Evolutionary conservation across 768 basidiomycete genomes (phyloP), one percentile per base, ranked within the genome.

Genomic region (Austroboletus eburneus): DNA sequence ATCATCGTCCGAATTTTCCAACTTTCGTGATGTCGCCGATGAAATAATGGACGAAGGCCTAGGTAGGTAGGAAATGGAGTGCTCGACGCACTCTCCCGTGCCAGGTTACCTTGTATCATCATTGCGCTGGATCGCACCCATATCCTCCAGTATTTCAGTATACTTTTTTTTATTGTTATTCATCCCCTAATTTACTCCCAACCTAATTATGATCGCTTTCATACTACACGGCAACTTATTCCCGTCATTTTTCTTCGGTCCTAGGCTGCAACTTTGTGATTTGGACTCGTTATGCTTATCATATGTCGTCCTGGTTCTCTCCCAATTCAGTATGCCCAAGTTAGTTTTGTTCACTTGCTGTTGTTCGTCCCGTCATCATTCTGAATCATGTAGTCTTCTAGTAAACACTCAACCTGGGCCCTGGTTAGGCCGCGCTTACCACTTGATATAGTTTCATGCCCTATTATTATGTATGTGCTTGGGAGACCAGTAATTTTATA

Each of bases 31-130:
- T 20, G 38, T 36, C n/a, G 20, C 53, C 3, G 54, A 57, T 20
- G 61, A 62, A 35, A 49, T 27, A 13, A 65, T 56, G 57, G 44
- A 42, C 24, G 61, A 66, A 39, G 43, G 34, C 36, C 65, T 34
- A 47, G 43, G 22, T 8, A 4, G 18, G 4, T 34, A 20, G 27
- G n/a, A 25, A 18, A 24, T 18, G 23, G 34, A 30, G 45, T 24
- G 48, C 50, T 62, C 10, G 46, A 58, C 41, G 50, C 37, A n/a
- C 48, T 49, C 39, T 21, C 17, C 29, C 9, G n/a, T n/a, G n/a
- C n/a, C n/a, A n/a, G n/a, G n/a, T n/a, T n/a, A 21, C 49, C 10
- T 13, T 46, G 45, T 48, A 46, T 44, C 18, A 35, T 9, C 20
- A 18, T 22, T 33, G 50, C 48, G 61, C 57, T 45, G 46, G 57